Percentiles rank a stretch among this genome's conserved stretches.
These are phyloP conservation scores for Zoysia matrella DNA, from an alignment of 202 grass and related monocot species.

Conservation along the genomic window DNA sequence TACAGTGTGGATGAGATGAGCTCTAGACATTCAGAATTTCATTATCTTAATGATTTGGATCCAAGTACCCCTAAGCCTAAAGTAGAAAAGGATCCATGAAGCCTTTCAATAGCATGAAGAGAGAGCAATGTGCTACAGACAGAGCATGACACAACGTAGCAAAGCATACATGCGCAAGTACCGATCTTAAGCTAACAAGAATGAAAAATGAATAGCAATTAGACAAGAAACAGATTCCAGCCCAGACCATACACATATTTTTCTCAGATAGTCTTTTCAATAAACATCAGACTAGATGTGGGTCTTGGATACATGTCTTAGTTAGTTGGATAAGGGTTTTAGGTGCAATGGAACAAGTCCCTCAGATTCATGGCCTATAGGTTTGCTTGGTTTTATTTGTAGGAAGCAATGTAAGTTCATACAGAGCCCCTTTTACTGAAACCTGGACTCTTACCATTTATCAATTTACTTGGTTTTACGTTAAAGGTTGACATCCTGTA, in stretches of 20 bases:
- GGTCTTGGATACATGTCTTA: neutral
- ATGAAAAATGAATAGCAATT: neutral
- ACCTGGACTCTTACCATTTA: neutral
- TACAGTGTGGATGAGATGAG: neutral
- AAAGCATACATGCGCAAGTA: too few species aligned
- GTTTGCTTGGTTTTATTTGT: neutral
- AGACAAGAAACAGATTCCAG: neutral
- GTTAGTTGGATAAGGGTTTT: neutral
- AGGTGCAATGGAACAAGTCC: neutral
- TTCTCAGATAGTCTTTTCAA: neutral
- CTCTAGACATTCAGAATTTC: neutral
- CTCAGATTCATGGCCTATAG: neutral
- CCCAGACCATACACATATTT: neutral
- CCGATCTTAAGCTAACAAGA: too few species aligned
- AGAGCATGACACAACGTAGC: neutral
- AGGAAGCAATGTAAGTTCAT: neutral
- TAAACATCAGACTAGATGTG: neutral
- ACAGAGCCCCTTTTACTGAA: neutral
- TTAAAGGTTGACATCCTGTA: neutral
- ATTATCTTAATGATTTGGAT: neutral
- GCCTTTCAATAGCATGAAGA: conserved; percentile 13
- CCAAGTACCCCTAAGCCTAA: neutral
- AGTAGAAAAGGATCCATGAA: neutral
- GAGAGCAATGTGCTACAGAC: neutral
- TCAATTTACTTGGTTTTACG: neutral